Base-by-base conservation (phyloP, 805 yeast genomes). In the Suhomyces prunicola region DNA sequence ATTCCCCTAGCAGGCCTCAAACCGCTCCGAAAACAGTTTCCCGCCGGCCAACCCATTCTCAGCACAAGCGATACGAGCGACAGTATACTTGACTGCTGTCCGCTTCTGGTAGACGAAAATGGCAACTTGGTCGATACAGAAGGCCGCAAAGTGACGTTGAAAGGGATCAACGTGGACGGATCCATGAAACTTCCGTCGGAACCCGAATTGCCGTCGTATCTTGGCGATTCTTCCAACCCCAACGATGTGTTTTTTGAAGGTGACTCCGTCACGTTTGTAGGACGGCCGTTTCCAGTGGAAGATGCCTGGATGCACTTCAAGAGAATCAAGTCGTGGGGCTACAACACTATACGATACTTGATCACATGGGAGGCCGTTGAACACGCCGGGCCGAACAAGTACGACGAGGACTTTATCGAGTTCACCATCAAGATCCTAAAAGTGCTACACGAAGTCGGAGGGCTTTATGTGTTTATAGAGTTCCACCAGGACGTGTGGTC, bases 401-500 rank as follows among this genome's bases (percentile, higher is more conserved):
- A 91, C 64, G 97, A 92, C 67, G 82, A 81, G 24, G 90, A 84
- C 17, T 92, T 81, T 62, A 79, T 90, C 48, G 83, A 85, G 26
- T 89, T 85, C 66, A 83, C 94, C 0, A 72, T 86, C 42, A 73
- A 84, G 51, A 71, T 90, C 5, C 68, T 92, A 50, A 73, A 77
- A 50, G 79, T 83, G 6, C 78, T 88, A 12, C 76, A 81, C 46
- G 64, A 76, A 17, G 73, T 83, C 27, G 96, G 94, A 1, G 93
- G 92, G 0, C 65, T 91, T 17, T 88, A 87, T 60, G 89, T 90
- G 6, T 84, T 88, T 59, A 65, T 92, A 58, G 97, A 92, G 63
- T 90, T 96, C 0, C 97, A 92, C 66, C 97, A 92, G 67, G 97
- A 92, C 66, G 96, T 86, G 10, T 92, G 97, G 97, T 86, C 94